These are phyloP conservation scores for Rhodotorula sp. DNA, from an alignment of 1,284 basidiomycete genomes.

Conservation along the genomic window DNA sequence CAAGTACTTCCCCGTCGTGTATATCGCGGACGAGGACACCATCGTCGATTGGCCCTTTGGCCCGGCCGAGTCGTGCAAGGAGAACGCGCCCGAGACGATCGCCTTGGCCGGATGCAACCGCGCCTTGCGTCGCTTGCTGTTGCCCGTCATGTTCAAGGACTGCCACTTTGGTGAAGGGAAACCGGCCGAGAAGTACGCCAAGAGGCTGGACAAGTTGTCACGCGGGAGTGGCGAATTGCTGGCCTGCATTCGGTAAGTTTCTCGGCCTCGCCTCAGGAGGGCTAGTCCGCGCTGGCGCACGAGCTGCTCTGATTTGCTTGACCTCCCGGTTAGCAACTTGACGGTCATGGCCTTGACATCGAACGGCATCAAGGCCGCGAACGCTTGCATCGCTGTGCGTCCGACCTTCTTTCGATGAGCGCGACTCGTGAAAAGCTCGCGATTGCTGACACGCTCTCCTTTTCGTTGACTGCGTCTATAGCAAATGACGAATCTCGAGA, in stretches of 20 bases:
- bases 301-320: no score
- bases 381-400: background rate
- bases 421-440: no score
- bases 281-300: no score
- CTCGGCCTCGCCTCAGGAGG: no score
- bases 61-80: background rate
- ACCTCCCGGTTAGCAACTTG: background rate
- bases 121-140: background rate
- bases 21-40: background rate
- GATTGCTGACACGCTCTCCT: no score
- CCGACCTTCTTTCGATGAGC: no score
- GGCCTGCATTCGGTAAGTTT: background rate
- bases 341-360: background rate
- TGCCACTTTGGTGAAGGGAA: background rate
- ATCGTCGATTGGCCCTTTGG: background rate
- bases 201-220: background rate
- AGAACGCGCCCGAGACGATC: background rate
- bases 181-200: background rate
- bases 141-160: background rate
- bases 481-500: slow-evolving; percentile 2
- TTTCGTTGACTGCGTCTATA: background rate
- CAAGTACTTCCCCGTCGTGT: background rate
- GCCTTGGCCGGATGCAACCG: background rate
- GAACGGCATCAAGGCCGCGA: background rate
- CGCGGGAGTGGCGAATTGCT: background rate